Evolutionary conservation across 257 asterid species (phyloP).

Genomic region (Penstemon eatonii): DNA sequence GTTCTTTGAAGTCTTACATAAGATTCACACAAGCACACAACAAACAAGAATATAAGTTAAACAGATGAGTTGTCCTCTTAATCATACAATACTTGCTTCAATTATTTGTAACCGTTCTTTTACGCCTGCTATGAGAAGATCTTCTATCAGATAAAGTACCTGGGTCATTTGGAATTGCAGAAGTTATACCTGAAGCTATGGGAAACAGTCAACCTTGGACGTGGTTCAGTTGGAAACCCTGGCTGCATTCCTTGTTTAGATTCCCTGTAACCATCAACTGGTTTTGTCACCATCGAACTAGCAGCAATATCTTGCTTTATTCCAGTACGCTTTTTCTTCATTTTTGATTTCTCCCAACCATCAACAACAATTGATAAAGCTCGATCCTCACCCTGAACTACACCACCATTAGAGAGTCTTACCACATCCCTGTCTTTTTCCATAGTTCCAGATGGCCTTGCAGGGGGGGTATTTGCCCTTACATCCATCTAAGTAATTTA

Average conservation of each 20-base stretch:
- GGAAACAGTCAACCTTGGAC: slow-evolving; percentile 65
- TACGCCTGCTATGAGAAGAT: slow-evolving; percentile 21
- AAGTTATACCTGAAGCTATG: slow-evolving; percentile 69
- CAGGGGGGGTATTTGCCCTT: slow-evolving; percentile 54
- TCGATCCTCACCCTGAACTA: slow-evolving; percentile 66
- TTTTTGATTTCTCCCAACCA: slow-evolving; percentile 92
- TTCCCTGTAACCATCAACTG: slow-evolving; percentile 69
- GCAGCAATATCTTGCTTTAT: slow-evolving; percentile 65
- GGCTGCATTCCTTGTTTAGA: slow-evolving; percentile 69
- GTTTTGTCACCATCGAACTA: slow-evolving; percentile 48
- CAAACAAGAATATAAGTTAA: slow-evolving; percentile 4
- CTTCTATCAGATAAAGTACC: slow-evolving; percentile 21
- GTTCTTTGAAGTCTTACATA: not conserved
- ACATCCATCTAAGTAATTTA: slow-evolving; percentile 55
- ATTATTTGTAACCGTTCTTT: not conserved
- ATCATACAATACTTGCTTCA: slow-evolving; percentile 2
- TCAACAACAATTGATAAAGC: slow-evolving; percentile 57
- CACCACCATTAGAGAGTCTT: slow-evolving; percentile 56
- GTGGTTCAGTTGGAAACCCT: slow-evolving; percentile 60
- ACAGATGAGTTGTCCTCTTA: not conserved
- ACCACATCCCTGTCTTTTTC: slow-evolving; percentile 71
- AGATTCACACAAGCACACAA: slow-evolving; percentile 2
- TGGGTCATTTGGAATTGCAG: slow-evolving; percentile 10
- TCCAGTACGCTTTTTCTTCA: slow-evolving; percentile 92
- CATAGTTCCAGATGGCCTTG: slow-evolving; percentile 55